Evolutionary conservation across 495 filamentous ascomycete species (phyloP).

Genomic region (Annulohypoxylon stygium): DNA sequence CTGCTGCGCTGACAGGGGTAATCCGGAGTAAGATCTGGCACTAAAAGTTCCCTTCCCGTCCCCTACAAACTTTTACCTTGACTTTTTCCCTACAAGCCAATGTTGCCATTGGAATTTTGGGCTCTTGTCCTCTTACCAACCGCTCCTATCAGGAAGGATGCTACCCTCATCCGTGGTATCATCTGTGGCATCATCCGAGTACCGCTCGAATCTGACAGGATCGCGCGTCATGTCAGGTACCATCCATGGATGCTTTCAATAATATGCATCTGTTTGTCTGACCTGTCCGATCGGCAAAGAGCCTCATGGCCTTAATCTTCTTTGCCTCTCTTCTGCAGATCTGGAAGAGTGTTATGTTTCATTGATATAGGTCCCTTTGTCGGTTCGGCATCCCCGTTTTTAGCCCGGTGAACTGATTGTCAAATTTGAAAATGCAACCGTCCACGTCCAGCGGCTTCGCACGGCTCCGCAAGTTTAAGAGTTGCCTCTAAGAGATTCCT

Average conservation of each 20-base stretch:
- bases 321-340: constrained; percentile 18
- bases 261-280: constrained; percentile 15
- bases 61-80: not conserved
- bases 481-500: constrained; percentile 9
- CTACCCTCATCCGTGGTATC: not conserved
- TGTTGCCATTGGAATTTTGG: too few relatives aligned
- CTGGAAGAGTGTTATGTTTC: constrained; percentile 11
- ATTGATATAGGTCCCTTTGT: constrained; percentile 6
- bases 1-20: constrained; percentile 18
- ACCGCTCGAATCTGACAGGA: constrained; percentile 9
- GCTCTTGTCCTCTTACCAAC: not conserved
- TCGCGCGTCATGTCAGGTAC: constrained; percentile 34
- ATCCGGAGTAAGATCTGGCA: constrained; percentile 28
- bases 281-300: constrained; percentile 31
- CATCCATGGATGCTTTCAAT: not conserved
- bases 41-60: constrained; percentile 10
- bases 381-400: not conserved
- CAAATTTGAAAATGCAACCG: constrained; percentile 1
- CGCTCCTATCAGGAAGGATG: not conserved
- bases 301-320: constrained; percentile 30
- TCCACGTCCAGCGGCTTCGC: not conserved
- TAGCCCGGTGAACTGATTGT: not conserved
- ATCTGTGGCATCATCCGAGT: constrained; percentile 8
- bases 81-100: not conserved
- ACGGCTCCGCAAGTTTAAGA: constrained; percentile 9